Evolutionary conservation across 2,329 filamentous ascomycete species (phyloP), one percentile per base, ranked within the genome.

Genomic region (Alternaria sp.): DNA sequence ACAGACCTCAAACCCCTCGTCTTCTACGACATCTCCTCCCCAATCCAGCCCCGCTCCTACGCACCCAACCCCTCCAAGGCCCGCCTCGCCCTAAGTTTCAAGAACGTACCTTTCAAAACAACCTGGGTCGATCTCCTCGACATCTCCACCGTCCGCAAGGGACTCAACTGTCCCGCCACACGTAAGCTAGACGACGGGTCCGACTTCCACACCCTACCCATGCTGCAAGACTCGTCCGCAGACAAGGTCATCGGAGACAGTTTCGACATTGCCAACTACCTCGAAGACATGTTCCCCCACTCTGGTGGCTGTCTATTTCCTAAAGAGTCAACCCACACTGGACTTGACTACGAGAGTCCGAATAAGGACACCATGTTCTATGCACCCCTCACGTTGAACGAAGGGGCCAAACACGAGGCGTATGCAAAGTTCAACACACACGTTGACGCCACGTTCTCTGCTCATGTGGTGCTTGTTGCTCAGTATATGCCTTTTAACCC

Each of bases 201-300:
- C 33, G 86, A 88, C 69, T 90, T 83, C 78, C 83, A 83, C 76
- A 91, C 89, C 3, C 82, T 91, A 0, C 89, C 89, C 2, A 82
- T 90, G 45, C 74, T 90, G 21, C 69, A 79, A 1, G 86, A 90
- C 55, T 73, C 80, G 0, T 59, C 70, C 18, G 84, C 82, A 0
- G 71, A 70, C 6, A 62, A 76, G 0, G 55, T 81, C 0, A 59
- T 90, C 3, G 89, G 89, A 6, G 89, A 91, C 77, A 87, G 88
- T 3, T 89, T 90, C 71, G 89, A 90, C 56, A 91, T 91, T 63
- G 89, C 89, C 7, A 76, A 84, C 25, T 86, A 89, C 69, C 81
- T 91, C 2, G 84, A 90, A 23, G 77, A 82, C 1, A 81, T 74
- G 0, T 88, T 86, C 58, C 86, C 87, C 0, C 61, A 75, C 28